Base-by-base conservation (phyloP, 2,329 filamentous ascomycete species). In the Fusarium xyrophilum region DNA sequence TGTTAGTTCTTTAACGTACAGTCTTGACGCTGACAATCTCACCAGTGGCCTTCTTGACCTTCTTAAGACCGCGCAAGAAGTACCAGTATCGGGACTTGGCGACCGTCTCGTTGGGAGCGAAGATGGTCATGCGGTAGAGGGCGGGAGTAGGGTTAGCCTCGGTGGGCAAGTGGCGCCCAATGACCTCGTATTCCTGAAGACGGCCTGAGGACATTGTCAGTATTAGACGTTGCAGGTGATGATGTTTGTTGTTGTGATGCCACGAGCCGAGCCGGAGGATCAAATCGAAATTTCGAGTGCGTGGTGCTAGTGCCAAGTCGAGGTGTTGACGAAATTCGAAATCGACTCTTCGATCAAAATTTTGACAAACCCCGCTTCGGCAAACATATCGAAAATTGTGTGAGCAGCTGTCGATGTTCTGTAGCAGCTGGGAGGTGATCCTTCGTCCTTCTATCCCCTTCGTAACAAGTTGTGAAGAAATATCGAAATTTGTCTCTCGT, bases 41-140 rank as follows among this genome's bases (percentile, higher is more conserved):
- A 84, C 96, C 96, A 82, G 96, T 98, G 82, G 95, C 91, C 93
- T 99, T 99, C 94, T 99, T 99, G 88, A 99, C 93, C 91, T 99
- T 99, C 83, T 93, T 91, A 80, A 99, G 89, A 89, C 97, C 96
- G 85, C 93, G 93, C 84, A 99, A 87, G 90, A 99, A 99, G 90
- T 99, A 99, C 96, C 96, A 99, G 92, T 97, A 99, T 81, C 96
- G 93, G 82, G 94, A 97, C 91, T 99, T 99, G 82, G 96, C 96
- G 79, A 99, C 94, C 76, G 97, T 96, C 79, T 91, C 88, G 87
- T 99, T 99, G 78, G 93, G 93, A 76, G 96, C 96, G 84, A 99
- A 99, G 85, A 99, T 97, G 84, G 94, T 94, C 96, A 99, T 99
- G 85, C 96, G 94, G 91, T 98, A 99, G 84, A 99, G 91, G 88